These are phyloP conservation scores for Phytophthora kernoviae DNA, from an alignment of 352 stramenopile genomes.

Conservation along the genomic window DNA sequence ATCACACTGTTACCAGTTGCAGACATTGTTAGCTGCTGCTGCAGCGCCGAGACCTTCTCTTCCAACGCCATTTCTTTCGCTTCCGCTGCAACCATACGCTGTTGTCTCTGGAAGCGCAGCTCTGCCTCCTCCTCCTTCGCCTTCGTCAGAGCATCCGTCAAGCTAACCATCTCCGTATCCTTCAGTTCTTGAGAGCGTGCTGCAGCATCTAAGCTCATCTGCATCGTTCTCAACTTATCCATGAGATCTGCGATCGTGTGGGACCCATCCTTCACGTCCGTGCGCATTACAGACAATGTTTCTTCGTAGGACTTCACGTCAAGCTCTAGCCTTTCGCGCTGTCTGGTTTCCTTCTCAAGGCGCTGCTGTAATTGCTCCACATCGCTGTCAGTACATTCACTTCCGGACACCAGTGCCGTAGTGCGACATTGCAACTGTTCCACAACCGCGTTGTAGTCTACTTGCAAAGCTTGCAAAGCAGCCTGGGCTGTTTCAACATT, in stretches of 20 bases:
- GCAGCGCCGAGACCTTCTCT: constrained; percentile 41
- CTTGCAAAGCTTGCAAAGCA: constrained; percentile 24
- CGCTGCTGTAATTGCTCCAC: constrained; percentile 39
- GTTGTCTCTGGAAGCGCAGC: constrained; percentile 62
- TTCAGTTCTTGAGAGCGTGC: constrained; percentile 28
- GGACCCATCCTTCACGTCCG: constrained; percentile 57
- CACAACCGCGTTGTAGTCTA: constrained; percentile 13
- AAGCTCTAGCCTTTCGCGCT: constrained; percentile 51
- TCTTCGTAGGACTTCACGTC: constrained; percentile 77
- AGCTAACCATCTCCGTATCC: constrained; percentile 40
- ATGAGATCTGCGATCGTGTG: constrained; percentile 39
- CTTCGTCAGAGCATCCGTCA: constrained; percentile 34
- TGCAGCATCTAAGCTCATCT: constrained; percentile 30
- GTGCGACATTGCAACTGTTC: constrained; percentile 15
- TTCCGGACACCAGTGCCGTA: background rate
- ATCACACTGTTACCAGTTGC: constrained; percentile 16
- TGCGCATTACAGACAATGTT: constrained; percentile 51
- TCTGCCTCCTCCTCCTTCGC: constrained; percentile 63
- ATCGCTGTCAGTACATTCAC: constrained; percentile 7
- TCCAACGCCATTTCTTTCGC: constrained; percentile 41
- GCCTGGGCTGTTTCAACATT: constrained; percentile 17
- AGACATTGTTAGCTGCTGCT: constrained; percentile 36
- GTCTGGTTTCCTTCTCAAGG: constrained; percentile 43
- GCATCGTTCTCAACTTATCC: constrained; percentile 44
- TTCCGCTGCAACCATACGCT: constrained; percentile 51